Evolutionary conservation across 352 stramenopile species (phyloP).

Genomic region (Globisporangium camurandrum): DNA sequence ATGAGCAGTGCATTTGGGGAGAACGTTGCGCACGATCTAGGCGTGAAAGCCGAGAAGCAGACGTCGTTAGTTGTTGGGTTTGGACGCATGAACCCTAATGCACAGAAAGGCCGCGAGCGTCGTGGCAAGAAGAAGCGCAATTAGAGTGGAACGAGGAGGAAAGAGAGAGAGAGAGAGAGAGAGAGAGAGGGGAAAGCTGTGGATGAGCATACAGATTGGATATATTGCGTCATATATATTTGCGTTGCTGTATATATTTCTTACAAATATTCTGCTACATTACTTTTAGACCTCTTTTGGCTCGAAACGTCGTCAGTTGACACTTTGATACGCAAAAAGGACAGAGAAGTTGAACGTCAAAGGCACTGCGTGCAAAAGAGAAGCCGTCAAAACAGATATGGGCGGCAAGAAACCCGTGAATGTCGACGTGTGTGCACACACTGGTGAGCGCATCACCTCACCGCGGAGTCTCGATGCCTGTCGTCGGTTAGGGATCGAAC

Average conservation of each 20-base stretch:
- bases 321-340: too few relatives aligned
- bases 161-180: too few relatives aligned
- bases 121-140: conserved; percentile 96
- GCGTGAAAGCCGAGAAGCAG: conserved; percentile 88
- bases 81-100: conserved; percentile 95
- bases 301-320: too few relatives aligned
- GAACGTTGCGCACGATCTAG: conserved; percentile 91
- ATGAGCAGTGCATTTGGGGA: conserved; percentile 93
- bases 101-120: conserved; percentile 92
- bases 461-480: conserved; percentile 66
- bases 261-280: too few relatives aligned
- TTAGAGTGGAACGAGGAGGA: conserved; percentile 27
- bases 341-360: too few relatives aligned
- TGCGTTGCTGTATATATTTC: too few relatives aligned
- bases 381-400: conserved; percentile 5
- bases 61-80: conserved; percentile 90
- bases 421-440: conserved; percentile 35
- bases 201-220: neutral
- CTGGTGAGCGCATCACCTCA: conserved; percentile 48
- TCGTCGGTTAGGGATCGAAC: conserved; percentile 54
- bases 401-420: conserved; percentile 37
- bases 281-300: too few relatives aligned
- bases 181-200: too few relatives aligned
- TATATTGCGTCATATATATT: too few relatives aligned
- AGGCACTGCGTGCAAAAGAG: neutral